Evolutionary conservation across 2,329 filamentous ascomycete species (phyloP).

Genomic region (Cercospora citrullina): DNA sequence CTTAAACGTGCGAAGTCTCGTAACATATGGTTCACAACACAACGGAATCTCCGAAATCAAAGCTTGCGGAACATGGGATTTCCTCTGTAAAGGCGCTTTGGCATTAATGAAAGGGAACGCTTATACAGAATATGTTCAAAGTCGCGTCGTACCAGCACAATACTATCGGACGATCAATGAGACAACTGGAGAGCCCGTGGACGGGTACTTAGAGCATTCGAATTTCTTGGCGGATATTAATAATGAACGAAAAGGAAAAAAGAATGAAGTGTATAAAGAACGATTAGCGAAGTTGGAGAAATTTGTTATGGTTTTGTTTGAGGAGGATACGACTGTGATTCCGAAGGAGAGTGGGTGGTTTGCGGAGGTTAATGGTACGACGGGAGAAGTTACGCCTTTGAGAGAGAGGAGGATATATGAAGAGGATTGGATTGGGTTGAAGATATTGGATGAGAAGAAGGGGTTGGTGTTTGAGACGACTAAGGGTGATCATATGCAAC

Average conservation of each 20-base stretch:
- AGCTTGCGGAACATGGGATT: slow-evolving; percentile 69
- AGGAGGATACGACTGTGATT: slow-evolving; percentile 79
- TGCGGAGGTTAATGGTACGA: slow-evolving; percentile 73
- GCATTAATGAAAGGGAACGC: slow-evolving; percentile 75
- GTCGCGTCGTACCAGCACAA: slow-evolving; percentile 82
- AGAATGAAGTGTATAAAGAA: slow-evolving; percentile 72
- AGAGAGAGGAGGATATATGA: slow-evolving; percentile 71
- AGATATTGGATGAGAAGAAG: slow-evolving; percentile 73
- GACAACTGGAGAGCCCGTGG: slow-evolving; percentile 55
- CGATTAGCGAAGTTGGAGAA: slow-evolving; percentile 70
- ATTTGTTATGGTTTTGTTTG: slow-evolving; percentile 88
- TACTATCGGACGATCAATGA: slow-evolving; percentile 75
- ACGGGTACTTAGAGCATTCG: slow-evolving; percentile 73
- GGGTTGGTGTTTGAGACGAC: slow-evolving; percentile 73
- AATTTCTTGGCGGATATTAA: slow-evolving; percentile 96
- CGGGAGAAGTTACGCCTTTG: slow-evolving; percentile 63
- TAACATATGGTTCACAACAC: slow-evolving; percentile 90
- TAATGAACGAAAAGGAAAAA: slow-evolving; percentile 71
- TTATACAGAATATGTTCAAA: slow-evolving; percentile 77
- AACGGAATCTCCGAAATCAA: slow-evolving; percentile 87
- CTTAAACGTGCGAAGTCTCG: slow-evolving; percentile 72
- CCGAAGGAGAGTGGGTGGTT: slow-evolving; percentile 94
- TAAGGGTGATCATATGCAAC: slow-evolving; percentile 79
- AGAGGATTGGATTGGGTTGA: slow-evolving; percentile 92
- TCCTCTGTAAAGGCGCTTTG: slow-evolving; percentile 78